Evolutionary conservation across 176 grass and related monocot genomes (phyloP), one percentile per base, ranked within the genome.

Genomic region (Olyra latifolia): DNA sequence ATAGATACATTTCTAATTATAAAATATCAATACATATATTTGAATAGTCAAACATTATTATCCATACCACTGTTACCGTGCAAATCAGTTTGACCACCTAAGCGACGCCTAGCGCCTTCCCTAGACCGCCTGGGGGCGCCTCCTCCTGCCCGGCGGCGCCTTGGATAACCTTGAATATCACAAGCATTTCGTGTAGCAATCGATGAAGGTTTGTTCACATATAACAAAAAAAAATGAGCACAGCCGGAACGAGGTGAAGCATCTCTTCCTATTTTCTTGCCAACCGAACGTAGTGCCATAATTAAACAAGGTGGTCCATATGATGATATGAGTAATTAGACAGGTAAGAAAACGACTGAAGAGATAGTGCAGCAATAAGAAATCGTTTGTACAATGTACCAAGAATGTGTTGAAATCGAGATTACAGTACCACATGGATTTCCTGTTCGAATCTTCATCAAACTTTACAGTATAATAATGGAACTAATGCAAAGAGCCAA

Each of bases 221-320:
- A 16, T 69, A 69, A 10, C 54, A 20, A 46, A 23, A 39, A 82
- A 63, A 62, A 25, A 82, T 63, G 43, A 23, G 56, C 68, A 72
- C 16, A 57, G 4, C 49, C 32, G 40, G 32, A 74, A 74, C 19
- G 28, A 74, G 40, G 6, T 55, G 32, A 74, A 7, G 5, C 71
- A 74, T 74, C 49, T 74, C 71, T 25, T 45, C 44, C 68, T 3
- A 8, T 49, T 71, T 27, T 28, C 44, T 49, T 8, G 44, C 25
- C 16, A 38, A 3, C 41, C 27, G 52, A 24, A 4, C 9, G 6
- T 56, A 57, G 77, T 24, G 41, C 28, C 27, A 71, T 61, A 81
- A 50, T 42, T 49, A 25, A 72, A 82, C 19, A 72, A 38, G 42
- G 57, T 20, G 45, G 69, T 74, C 80, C 58, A n/a, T n/a, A n/a